A percentile compares a stretch with the other conserved stretches of the same genome.
These are phyloP conservation scores for Pseudogymnoascus sp. DNA, from an alignment of 2,329 filamentous ascomycete genomes.

Conservation along the genomic window DNA sequence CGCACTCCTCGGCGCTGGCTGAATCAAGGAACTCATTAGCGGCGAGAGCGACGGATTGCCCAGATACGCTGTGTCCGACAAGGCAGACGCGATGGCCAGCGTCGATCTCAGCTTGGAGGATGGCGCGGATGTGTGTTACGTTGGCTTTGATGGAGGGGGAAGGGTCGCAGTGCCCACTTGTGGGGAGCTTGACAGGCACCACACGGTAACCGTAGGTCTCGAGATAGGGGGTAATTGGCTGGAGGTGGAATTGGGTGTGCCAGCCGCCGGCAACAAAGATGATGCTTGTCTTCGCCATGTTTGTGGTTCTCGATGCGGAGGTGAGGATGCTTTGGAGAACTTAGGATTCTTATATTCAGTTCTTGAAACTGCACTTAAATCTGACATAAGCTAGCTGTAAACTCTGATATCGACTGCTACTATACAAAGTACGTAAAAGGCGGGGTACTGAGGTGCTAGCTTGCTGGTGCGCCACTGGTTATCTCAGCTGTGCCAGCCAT, in stretches of 20 bases:
- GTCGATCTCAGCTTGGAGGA: conserved; percentile 2
- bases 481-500: not conserved
- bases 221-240: not conserved
- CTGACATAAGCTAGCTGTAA: not conserved
- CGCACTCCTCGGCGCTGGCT: conserved; percentile 1
- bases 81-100: conserved; percentile 3
- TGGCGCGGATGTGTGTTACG: not conserved
- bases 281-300: conserved; percentile 1
- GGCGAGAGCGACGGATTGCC: not conserved
- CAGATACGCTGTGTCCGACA: conserved; percentile 2
- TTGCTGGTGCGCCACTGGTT: not conserved
- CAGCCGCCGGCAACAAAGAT: not conserved
- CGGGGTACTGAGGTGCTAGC: not conserved
- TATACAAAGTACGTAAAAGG: not conserved
- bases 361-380: not conserved
- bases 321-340: not conserved
- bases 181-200: not conserved
- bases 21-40: conserved; percentile 2
- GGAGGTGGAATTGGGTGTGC: conserved; percentile 5
- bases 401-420: not conserved
- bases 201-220: not conserved
- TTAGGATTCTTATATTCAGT: not conserved
- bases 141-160: conserved; percentile 1
- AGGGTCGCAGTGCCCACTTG: not conserved
- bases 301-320: not conserved